Evolutionary conservation across 148 eudicot species (phyloP).

Genomic region (Oxyria digyna): DNA sequence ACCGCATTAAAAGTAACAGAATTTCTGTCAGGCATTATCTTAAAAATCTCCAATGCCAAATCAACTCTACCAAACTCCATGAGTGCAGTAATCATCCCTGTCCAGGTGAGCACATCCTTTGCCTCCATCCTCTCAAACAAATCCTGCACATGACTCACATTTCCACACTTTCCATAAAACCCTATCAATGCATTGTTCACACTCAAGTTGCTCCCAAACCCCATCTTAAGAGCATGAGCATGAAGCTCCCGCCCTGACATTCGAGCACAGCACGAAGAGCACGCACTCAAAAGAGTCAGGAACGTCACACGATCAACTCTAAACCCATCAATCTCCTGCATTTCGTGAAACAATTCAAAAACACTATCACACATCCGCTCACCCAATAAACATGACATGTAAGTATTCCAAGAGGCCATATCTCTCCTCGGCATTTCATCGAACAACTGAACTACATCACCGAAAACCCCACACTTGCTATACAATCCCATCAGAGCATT

Average conservation of each 20-base stretch:
- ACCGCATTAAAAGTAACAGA: conserved; percentile 58
- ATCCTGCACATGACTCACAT: conserved; percentile 33
- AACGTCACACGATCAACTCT: conserved; percentile 45
- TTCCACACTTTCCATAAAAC: conserved; percentile 59
- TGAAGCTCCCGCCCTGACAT: conserved; percentile 48
- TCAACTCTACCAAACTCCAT: conserved; percentile 71
- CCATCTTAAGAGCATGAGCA: conserved; percentile 42
- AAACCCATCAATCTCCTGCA: conserved; percentile 33
- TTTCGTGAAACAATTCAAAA: conserved; percentile 37
- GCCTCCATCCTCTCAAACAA: conserved; percentile 49
- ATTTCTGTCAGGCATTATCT: conserved; percentile 59
- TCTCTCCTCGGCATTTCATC: conserved; percentile 62
- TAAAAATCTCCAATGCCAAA: conserved; percentile 45
- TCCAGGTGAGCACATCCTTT: conserved; percentile 71
- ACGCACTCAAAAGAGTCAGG: conserved; percentile 54
- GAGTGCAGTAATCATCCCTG: conserved; percentile 56
- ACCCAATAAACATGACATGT: conserved; percentile 39
- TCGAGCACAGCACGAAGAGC: conserved; percentile 26
- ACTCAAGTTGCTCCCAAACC: conserved; percentile 38
- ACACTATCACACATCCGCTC: conserved; percentile 41
- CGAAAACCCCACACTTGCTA: conserved; percentile 37
- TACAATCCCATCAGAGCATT: conserved; percentile 62
- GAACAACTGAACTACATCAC: conserved; percentile 37
- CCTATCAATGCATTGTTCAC: conserved; percentile 58
- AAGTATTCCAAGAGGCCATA: conserved; percentile 74